phyloP scores from a whole-genome alignment of 2,329 filamentous ascomycete species.

The Cyclaneusma minus region DNA sequence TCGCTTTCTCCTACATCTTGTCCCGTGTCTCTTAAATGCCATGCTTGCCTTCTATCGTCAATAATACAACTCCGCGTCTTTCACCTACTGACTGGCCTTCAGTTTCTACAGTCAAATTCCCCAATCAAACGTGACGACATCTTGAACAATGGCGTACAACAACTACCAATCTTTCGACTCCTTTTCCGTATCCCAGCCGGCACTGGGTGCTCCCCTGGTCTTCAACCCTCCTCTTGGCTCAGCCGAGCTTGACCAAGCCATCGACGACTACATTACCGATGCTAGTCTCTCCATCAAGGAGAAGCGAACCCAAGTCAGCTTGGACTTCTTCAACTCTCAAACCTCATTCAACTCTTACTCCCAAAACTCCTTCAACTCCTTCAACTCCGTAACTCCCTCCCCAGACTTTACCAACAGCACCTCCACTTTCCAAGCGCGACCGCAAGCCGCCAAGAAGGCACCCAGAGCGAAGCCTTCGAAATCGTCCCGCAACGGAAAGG shows the following conservation, averaged over 20 bases:
- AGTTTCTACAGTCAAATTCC: no score
- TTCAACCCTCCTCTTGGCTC: conserved; percentile 51
- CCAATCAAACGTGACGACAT: no score
- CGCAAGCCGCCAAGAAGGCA: no score
- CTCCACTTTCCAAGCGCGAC: no score
- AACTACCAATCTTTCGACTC: no score
- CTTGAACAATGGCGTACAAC: no score
- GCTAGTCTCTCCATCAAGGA: conserved; percentile 36
- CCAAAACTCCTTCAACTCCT: conserved; percentile 39
- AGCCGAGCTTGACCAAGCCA: conserved; percentile 42
- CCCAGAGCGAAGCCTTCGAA: conserved; percentile 10
- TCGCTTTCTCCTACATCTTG: no score
- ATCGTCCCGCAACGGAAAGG: conserved; percentile 2
- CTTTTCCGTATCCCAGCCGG: no score
- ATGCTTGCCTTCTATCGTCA: no score
- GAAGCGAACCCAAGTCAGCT: conserved; percentile 39
- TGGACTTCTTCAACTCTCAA: conserved; percentile 42
- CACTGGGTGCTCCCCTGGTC: conserved; percentile 40
- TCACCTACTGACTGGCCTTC: no score
- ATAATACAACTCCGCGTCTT: no score
- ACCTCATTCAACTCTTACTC: conserved; percentile 39
- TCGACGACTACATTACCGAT: conserved; percentile 41
- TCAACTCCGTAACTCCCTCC: conserved; percentile 20
- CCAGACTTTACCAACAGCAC: conserved; percentile 27
- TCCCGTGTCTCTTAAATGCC: no score